These are phyloP conservation scores for Magnaporthales sp. DNA, from an alignment of 2,329 filamentous ascomycete species.

Conservation along the genomic window DNA sequence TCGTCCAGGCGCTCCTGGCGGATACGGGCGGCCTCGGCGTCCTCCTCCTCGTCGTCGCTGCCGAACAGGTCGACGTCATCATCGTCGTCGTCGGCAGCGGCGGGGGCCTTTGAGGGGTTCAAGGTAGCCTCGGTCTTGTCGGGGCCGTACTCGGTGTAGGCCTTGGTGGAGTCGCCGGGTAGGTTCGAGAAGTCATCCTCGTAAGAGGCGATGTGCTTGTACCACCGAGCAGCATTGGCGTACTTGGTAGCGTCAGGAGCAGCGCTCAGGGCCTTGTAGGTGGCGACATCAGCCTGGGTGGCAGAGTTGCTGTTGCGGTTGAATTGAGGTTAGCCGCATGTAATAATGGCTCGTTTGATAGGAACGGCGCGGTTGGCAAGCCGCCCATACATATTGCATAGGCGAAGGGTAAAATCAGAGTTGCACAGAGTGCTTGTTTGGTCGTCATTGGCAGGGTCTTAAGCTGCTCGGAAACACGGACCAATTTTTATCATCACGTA, in stretches of 20 bases:
- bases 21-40: slow-evolving; percentile 73
- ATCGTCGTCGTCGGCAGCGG: slow-evolving; percentile 58
- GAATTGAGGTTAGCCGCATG: background rate
- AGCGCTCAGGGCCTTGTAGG: slow-evolving; percentile 80
- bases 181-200: slow-evolving; percentile 88
- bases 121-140: slow-evolving; percentile 67
- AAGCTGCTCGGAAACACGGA: slow-evolving; percentile 64
- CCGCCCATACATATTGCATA: background rate
- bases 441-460: slow-evolving; percentile 77
- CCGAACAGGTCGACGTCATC: slow-evolving; percentile 92
- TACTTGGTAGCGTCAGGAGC: slow-evolving; percentile 76
- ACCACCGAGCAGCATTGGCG: slow-evolving; percentile 93
- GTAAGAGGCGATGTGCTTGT: slow-evolving; percentile 95
- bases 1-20: slow-evolving; percentile 86
- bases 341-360: background rate
- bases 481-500: slow-evolving; percentile 46
- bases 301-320: slow-evolving; percentile 41
- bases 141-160: slow-evolving; percentile 85
- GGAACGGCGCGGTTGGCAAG: background rate
- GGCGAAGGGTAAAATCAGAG: slow-evolving; percentile 44
- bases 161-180: slow-evolving; percentile 82
- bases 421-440: slow-evolving; percentile 56
- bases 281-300: slow-evolving; percentile 91
- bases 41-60: slow-evolving; percentile 88
- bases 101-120: slow-evolving; percentile 80